Base-by-base conservation (phyloP, 441 rosid species). In the Gossypium lobatum region DNA sequence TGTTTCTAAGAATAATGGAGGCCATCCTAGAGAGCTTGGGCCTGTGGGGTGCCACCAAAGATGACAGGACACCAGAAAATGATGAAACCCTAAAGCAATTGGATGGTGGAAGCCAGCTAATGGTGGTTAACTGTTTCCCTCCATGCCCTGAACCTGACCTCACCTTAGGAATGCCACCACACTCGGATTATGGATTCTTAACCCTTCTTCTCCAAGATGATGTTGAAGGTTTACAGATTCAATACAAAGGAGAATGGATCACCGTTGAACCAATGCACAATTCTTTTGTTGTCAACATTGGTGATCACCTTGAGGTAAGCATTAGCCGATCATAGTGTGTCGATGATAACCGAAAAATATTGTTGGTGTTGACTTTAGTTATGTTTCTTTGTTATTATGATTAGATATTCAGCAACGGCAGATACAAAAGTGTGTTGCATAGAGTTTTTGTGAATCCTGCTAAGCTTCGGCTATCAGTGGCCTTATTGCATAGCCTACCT, bases 361-460 rank as follows among this genome's bases (percentile, higher is more conserved):
- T 16, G 3, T 8, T 53, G 58, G 17, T 17, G 21, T 16, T 53
- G 10, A 53, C 17, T 61, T 42, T 42, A 55, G 18, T 39, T 31
- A 46, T n/a, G 20, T 21, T 53, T 65, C 57, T 31, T 70, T n/a
- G 58, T 21, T 42, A 4, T 50, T 39, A 20, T 7, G 23, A 2
- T 28, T 55, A 93, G 98, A 93, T 93, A 72, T 91, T 85, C 77
- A 92, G 96, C 85, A 94, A 94, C 17, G 97, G 98, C 48, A 94
- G 81, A 64, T 94, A 90, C 86, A 92, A 81, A 73, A 94, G 97
- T 75, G 97, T 92, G 76, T 1, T 94, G 58, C 96, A 94, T 71
- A 85, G 97, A 61, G 97, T 91, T 0, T 62, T 85, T 8, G 95
- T 88, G 34, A 94, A 94, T 67, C 79, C 92, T 0, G 23, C 25